phyloP scores from a whole-genome alignment of 2,329 filamentous ascomycete species.

The Claviceps quebecensis region DNA sequence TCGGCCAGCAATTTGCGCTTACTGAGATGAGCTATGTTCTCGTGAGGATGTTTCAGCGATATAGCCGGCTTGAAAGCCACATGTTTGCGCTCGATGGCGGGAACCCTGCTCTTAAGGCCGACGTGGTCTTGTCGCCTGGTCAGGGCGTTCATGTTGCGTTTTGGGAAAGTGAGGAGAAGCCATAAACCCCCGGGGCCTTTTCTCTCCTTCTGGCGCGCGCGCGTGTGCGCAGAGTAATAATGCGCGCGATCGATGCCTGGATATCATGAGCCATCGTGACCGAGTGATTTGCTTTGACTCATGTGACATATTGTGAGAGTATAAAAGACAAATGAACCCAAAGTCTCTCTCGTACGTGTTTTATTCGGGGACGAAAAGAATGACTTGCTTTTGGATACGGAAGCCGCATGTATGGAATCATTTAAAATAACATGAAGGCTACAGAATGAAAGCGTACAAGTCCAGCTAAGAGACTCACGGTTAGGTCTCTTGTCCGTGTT shows the following conservation, averaged over 20 bases:
- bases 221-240: too few species aligned
- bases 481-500: not conserved
- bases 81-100: constrained; percentile 43
- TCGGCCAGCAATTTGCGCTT: constrained; percentile 45
- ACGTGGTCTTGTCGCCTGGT: constrained; percentile 46
- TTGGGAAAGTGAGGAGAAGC: constrained; percentile 28
- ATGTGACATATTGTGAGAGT: too few species aligned
- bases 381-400: too few species aligned
- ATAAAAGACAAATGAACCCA: not conserved
- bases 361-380: not conserved
- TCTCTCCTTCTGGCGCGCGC: not conserved
- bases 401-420: not conserved
- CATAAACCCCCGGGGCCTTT: not conserved
- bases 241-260: too few species aligned
- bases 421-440: not conserved
- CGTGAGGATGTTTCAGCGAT: constrained; percentile 58
- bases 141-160: constrained; percentile 45
- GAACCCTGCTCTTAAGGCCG: constrained; percentile 37
- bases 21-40: constrained; percentile 53
- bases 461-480: not conserved
- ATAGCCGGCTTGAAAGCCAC: constrained; percentile 45
- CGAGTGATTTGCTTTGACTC: too few species aligned
- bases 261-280: too few species aligned
- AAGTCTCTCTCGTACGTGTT: not conserved
- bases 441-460: not conserved